These are phyloP conservation scores for Pholiota conissans DNA, from an alignment of 768 basidiomycete genomes.

Conservation along the genomic window DNA sequence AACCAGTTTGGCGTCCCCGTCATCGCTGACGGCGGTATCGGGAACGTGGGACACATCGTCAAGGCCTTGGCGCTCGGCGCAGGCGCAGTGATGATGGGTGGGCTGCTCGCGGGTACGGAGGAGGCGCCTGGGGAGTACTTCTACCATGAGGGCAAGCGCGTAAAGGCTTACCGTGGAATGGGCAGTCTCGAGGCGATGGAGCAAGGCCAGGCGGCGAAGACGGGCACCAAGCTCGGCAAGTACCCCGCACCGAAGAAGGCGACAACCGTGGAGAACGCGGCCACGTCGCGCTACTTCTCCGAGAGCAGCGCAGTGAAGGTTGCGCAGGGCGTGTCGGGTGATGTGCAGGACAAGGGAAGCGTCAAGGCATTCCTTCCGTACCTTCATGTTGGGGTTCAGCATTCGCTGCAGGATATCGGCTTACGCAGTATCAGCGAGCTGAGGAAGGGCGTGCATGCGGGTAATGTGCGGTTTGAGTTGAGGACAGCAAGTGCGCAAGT, in stretches of 20 bases:
- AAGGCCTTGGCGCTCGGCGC: conserved; percentile 95
- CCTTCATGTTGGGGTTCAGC: conserved; percentile 79
- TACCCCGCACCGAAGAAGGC: conserved; percentile 48
- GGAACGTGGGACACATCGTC: conserved; percentile 96
- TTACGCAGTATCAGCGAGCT: conserved; percentile 67
- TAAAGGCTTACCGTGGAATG: conserved; percentile 99
- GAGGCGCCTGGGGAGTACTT: conserved; percentile 99
- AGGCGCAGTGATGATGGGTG: conserved; percentile 98
- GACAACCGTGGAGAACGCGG: conserved; percentile 80
- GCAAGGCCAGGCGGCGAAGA: conserved; percentile 54
- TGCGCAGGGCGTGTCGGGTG: conserved; percentile 93
- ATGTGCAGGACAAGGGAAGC: conserved; percentile 97
- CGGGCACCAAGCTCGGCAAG: conserved; percentile 33
- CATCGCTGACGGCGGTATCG: conserved; percentile 93
- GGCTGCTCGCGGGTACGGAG: conserved; percentile 90
- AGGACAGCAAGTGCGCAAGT: conserved; percentile 94
- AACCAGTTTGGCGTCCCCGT: conserved; percentile 93
- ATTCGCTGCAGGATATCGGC: conserved; percentile 94
- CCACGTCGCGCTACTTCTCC: conserved; percentile 94
- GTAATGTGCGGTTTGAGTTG: conserved; percentile 84
- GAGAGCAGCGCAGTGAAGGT: conserved; percentile 93
- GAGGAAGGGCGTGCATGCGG: conserved; percentile 60
- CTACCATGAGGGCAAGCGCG: conserved; percentile 98
- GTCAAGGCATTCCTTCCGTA: conserved; percentile 92
- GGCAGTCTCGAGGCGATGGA: conserved; percentile 95